Base-by-base conservation (phyloP, 768 basidiomycete genomes). In the Gloeostereum incarnatum region DNA sequence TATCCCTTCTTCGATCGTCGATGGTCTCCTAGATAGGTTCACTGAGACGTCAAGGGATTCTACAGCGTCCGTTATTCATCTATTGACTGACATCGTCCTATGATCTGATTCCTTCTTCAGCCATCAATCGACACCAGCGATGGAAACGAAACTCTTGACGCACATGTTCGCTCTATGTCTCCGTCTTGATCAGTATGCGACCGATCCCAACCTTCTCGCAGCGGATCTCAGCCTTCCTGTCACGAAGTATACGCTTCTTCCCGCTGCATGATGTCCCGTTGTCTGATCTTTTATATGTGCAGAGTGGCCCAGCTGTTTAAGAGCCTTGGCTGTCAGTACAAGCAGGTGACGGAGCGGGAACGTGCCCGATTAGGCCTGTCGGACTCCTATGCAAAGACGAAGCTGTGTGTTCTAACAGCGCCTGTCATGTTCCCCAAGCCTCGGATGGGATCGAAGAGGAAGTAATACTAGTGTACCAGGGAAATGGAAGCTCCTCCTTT, bases 381-480 rank as follows among this genome's bases (percentile, higher is more conserved):
- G 0, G 69, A 79, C 32, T 69, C 65, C 22, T 75, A 73, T 2
- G 78, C 69, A 6, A 73, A 72, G 25, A 68, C 68, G 29, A 85
- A 83, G 52, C 70, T 80, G 38, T 92, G 91, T 0, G 62, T 82
- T 1, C 65, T 98, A 39, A 73, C 61, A 30, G 72, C 77, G 0
- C 93, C 93, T 2, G 68, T 94, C 1, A 66, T 73, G 44, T 96
- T 96, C 60, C 92, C 91, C 0, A 86, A 84, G 51, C 68, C 71
- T 16, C 56, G 58, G 41, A 51, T 59, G 34, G 61, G 60, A 52
- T 59, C 60, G 49, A 64, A 57, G 44, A 56, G 48, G 23, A 39
- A n/a, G n/a, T n/a, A n/a, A n/a, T n/a, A n/a, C n/a, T n/a, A n/a
- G n/a, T n/a, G n/a, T n/a, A n/a, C n/a, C n/a, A n/a, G n/a, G n/a